These are phyloP conservation scores for Ascodesmis nigricans DNA, from an alignment of 495 filamentous ascomycete species.

Conservation along the genomic window DNA sequence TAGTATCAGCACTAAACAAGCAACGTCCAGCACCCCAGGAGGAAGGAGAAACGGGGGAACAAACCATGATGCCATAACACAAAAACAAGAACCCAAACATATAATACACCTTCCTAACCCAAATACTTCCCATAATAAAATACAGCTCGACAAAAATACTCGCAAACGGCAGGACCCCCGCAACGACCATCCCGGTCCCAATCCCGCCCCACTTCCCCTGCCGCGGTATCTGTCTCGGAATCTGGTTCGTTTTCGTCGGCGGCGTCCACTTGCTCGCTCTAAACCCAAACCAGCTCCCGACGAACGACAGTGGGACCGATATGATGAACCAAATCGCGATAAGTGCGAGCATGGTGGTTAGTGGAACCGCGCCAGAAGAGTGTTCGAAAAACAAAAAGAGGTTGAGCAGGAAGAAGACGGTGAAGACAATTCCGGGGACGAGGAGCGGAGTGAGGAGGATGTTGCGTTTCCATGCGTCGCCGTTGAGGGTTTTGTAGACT, in stretches of 20 bases:
- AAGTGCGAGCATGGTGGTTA: slow-evolving; percentile 87
- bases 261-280: slow-evolving; percentile 40
- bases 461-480: slow-evolving; percentile 84
- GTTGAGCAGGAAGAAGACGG: slow-evolving; percentile 79
- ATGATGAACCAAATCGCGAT: slow-evolving; percentile 92
- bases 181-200: slow-evolving; percentile 67
- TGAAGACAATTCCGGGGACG: slow-evolving; percentile 71
- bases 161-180: slow-evolving; percentile 78
- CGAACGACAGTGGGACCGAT: slow-evolving; percentile 71
- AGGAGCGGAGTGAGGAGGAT: slow-evolving; percentile 70
- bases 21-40: no score
- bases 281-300: slow-evolving; percentile 87
- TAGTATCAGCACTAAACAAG: not conserved
- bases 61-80: slow-evolving; percentile 75
- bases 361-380: slow-evolving; percentile 83
- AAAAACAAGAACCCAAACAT: slow-evolving; percentile 99
- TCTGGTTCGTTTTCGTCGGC: slow-evolving; percentile 90
- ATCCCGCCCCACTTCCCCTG: slow-evolving; percentile 58
- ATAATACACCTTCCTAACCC: slow-evolving; percentile 96
- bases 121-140: slow-evolving; percentile 95
- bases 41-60: not conserved
- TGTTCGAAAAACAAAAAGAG: slow-evolving; percentile 83
- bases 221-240: slow-evolving; percentile 84
- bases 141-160: slow-evolving; percentile 95
- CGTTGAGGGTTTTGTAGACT: slow-evolving; percentile 76